Conservation (phyloP, 2,329 filamentous ascomycete species). For the Scorias spongiosa region DNA sequence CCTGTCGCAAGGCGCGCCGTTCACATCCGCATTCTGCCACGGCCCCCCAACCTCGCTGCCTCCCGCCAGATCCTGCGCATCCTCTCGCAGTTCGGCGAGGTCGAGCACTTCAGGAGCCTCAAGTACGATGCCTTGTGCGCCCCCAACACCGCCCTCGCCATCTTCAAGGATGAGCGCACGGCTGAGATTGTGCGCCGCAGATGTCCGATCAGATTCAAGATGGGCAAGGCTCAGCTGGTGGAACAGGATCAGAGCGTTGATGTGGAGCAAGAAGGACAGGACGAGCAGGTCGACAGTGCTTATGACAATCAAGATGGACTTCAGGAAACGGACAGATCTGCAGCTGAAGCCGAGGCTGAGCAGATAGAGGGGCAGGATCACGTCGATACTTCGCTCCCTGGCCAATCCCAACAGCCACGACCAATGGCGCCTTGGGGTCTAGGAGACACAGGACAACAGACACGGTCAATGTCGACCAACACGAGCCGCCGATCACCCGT, state of each 20-base stretch:
- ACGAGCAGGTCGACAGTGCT: neutral
- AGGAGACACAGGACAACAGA: constrained; percentile 1
- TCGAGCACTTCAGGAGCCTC: constrained; percentile 32
- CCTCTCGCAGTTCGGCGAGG: constrained; percentile 33
- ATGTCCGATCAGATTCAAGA: constrained; percentile 32
- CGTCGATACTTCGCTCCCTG: too few species aligned
- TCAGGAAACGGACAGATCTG: neutral
- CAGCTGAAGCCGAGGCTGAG: neutral
- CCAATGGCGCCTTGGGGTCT: neutral
- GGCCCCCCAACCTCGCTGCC: constrained; percentile 32
- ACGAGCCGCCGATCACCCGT: constrained; percentile 1
- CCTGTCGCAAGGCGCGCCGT: constrained; percentile 28
- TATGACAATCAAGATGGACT: too few species aligned
- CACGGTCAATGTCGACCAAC: constrained; percentile 7
- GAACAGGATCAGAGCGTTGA: constrained; percentile 4
- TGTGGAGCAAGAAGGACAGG: neutral
- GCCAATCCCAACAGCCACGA: too few species aligned
- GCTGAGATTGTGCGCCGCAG: constrained; percentile 28
- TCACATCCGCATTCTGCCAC: constrained; percentile 32
- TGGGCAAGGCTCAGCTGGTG: constrained; percentile 15
- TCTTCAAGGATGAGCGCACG: constrained; percentile 27
- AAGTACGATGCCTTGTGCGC: constrained; percentile 30
- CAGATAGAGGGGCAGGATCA: neutral
- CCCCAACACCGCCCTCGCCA: constrained; percentile 30
- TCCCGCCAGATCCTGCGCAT: constrained; percentile 34